Evolutionary conservation across 1,139 yeast species (phyloP), one percentile per base, ranked within the genome.

Genomic region (Geotrichum candidum): DNA sequence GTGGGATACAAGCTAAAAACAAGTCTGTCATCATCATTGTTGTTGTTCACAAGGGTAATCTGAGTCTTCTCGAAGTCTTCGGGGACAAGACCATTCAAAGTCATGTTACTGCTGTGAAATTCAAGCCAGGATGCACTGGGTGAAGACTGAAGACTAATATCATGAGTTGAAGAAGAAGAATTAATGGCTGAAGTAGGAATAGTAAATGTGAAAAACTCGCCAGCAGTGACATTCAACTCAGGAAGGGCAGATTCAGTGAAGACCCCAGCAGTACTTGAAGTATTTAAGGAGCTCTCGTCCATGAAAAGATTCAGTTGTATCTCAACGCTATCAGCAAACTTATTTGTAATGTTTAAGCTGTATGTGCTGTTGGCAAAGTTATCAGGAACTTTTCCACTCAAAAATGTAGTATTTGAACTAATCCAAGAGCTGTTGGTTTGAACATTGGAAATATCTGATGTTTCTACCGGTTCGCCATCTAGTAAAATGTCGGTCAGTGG

Each of bases 181-280:
- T 56, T 60, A 48, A 56, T 15, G 3, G 57, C 60, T 33, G 66
- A 56, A n/a, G 29, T 31, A 23, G 95, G 95, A 4, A 91, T 75
- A 0, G 79, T 72, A 65, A 83, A 80, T 53, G 79, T 73, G 68
- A 92, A 82, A n/a, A 75, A 74, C 52, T 81, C 80, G 48, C 85
- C 84, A 38, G 80, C 79, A 10, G 96, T 87, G 1, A 91, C 95
- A 69, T 89, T 88, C 61, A 90, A 72, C 2, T 73, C 60, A 38
- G 69, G 66, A 31, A 69, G 64, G 3, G 70, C 63, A 48, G 63
- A 56, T 15, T 56, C 45, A 22, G 60, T 56, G 23, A 61, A 62
- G 2, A 61, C 38, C 9, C 9, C 45, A 23, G 46, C 10, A 27
- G 23, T 50, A 22, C 64, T 52, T 23, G 61, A 53, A 11, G 51